Conservation (phyloP, 2,329 filamentous ascomycete species). For the Orbilia oligospora region DNA sequence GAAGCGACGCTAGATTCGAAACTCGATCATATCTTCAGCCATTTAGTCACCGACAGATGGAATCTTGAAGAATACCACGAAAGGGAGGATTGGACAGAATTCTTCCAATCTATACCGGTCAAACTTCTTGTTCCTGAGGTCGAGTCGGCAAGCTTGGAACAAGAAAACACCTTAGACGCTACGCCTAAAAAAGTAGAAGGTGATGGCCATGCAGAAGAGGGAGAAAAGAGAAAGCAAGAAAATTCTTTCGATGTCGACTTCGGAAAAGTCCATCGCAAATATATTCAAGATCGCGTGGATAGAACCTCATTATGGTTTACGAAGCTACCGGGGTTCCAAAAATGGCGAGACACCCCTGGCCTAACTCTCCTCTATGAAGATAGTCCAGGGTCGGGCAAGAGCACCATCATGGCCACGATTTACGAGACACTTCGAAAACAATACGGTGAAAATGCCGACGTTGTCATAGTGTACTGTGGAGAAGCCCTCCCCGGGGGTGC, state of each 20-base stretch:
- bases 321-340: neutral
- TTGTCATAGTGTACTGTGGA: constrained; percentile 7
- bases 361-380: neutral
- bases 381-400: neutral
- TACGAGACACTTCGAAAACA: neutral
- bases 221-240: too few species aligned
- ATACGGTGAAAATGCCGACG: neutral
- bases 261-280: neutral
- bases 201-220: too few species aligned
- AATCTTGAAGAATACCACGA: neutral
- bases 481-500: neutral
- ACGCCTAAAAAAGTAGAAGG: too few species aligned
- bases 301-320: neutral
- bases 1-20: neutral
- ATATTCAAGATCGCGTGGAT: neutral
- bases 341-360: neutral
- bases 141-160: neutral
- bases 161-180: neutral
- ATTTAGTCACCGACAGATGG: neutral
- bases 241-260: neutral
- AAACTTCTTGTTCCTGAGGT: neutral
- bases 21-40: constrained; percentile 18
- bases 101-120: neutral
- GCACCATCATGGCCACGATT: neutral
- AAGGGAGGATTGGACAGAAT: neutral